Conservation (phyloP, 331 rosid species). For the Stylosanthes scabra region DNA sequence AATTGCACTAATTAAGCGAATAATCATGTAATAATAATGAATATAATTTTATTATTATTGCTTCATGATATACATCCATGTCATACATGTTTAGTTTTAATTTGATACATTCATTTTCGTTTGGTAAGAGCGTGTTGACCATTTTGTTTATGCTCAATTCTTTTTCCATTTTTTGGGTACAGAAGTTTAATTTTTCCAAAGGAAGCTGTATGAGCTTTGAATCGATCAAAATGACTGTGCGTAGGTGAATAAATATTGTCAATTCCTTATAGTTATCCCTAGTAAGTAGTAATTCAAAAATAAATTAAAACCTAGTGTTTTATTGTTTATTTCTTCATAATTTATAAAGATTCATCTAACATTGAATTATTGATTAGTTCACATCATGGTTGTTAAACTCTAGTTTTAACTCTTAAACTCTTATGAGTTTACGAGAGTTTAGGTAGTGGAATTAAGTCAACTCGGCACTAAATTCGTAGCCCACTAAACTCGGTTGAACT, state of each 20-base stretch:
- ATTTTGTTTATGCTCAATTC: neutral
- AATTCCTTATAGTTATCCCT: no score
- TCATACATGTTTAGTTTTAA: slow-evolving; percentile 25
- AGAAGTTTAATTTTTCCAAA: slow-evolving; percentile 3
- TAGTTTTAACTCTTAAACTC: no score
- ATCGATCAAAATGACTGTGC: neutral
- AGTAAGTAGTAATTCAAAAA: neutral
- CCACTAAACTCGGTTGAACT: no score
- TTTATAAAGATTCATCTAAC: neutral
- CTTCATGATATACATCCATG: slow-evolving; percentile 27
- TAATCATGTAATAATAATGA: neutral
- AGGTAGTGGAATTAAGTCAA: no score
- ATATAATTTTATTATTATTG: neutral
- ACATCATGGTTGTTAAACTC: no score
- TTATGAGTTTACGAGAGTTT: no score
- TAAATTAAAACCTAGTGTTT: neutral
- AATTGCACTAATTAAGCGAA: neutral
- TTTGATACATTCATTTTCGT: slow-evolving; percentile 25
- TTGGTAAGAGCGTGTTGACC: slow-evolving; percentile 47
- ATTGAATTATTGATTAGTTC: neutral
- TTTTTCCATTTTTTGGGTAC: no score
- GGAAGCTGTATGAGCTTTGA: neutral
- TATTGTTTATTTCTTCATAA: neutral
- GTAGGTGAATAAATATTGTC: neutral
- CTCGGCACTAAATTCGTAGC: no score